Percentiles rank a stretch among this genome's conserved stretches.
phyloP scores from a whole-genome alignment of 768 basidiomycete species.

The Pulveroboletus frians region DNA sequence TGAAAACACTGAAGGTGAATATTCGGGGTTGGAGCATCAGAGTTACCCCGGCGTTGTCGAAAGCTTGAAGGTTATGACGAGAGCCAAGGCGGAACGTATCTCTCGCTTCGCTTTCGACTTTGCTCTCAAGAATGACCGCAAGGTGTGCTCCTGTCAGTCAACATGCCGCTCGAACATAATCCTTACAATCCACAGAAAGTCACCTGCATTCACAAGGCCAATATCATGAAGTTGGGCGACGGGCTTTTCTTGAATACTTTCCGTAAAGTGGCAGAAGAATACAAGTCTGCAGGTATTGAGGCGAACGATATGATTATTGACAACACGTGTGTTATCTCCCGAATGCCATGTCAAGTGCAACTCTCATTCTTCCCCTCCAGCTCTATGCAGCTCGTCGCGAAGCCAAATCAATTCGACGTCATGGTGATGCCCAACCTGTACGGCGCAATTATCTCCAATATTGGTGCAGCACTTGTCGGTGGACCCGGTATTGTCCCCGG shows the following conservation, averaged over 20 bases:
- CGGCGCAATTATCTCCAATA: slow-evolving; percentile 96
- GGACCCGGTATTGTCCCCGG: slow-evolving; percentile 98
- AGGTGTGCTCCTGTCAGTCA: slow-evolving; percentile 45
- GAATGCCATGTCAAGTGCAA: neutral
- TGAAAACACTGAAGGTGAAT: slow-evolving; percentile 99
- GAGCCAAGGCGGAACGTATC: slow-evolving; percentile 93
- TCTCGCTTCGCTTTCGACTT: slow-evolving; percentile 98
- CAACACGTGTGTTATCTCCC: slow-evolving; percentile 66
- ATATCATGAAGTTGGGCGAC: slow-evolving; percentile 99
- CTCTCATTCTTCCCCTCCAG: slow-evolving; percentile 34
- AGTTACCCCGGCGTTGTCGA: slow-evolving; percentile 98
- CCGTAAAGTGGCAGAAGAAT: slow-evolving; percentile 93
- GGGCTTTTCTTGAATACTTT: slow-evolving; percentile 99
- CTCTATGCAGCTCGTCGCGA: slow-evolving; percentile 98
- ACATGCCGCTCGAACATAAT: neutral
- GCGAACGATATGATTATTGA: slow-evolving; percentile 99
- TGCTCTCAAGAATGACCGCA: slow-evolving; percentile 96
- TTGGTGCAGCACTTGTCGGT: slow-evolving; percentile 96
- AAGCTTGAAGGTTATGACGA: slow-evolving; percentile 94
- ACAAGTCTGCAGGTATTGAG: slow-evolving; percentile 85
- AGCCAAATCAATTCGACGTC: slow-evolving; percentile 94
- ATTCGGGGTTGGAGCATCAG: slow-evolving; percentile 97
- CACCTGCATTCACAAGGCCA: slow-evolving; percentile 99
- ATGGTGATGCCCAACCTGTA: slow-evolving; percentile 99
- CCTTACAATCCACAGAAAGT: slow-evolving; percentile 68